Base-by-base conservation (phyloP, 2,329 filamentous ascomycete genomes). In the Nemania abortiva region DNA sequence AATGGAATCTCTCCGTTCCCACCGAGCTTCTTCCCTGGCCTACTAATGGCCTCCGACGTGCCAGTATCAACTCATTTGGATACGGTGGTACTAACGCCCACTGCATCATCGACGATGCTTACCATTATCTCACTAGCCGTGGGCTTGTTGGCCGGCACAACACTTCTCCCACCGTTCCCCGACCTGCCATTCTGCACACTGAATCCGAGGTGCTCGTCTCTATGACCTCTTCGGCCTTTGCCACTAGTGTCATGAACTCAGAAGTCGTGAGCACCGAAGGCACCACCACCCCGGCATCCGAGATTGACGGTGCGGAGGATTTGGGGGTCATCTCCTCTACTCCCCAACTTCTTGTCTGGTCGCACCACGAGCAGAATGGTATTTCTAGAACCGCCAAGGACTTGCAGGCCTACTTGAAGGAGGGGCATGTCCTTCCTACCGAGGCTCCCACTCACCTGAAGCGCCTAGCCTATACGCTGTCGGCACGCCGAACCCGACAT, bases 1-100 rank as follows among this genome's bases (percentile, higher is more conserved):
- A 76, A 56, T 79, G 76, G 77, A 73, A 73, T 6, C 70, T 79
- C 9, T 56, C 70, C 34, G 74, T 77, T 24, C 75, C 74, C 27
- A 76, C 74, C 0, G 73, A 75, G 52, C 65, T 76, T 27, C 66
- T 74, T 31, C 72, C 74, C 34, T 77, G 76, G 76, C 74, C 75
- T 7, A 74, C 68, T 1, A 61, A 75, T 47, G 75, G 74, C 22
- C 59, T 78, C 10, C 77, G 77, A 20, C 74, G 80, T 53, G 78
- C 74, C 9, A 77, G 74, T 69, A 74, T 82, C 49, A 81, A 80
- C 70, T 77, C 74, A 6, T 82, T 81, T 55, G 80, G 80, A 18
- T 81, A 75, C 67, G 80, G 80, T 58, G 80, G 80, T 37, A 77
- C 78, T 20, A 81, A 82, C 53, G 77, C 73, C 15, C 79, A 81